Evolutionary conservation across 768 basidiomycete genomes (phyloP).

Genomic region (Royoungia palumana): DNA sequence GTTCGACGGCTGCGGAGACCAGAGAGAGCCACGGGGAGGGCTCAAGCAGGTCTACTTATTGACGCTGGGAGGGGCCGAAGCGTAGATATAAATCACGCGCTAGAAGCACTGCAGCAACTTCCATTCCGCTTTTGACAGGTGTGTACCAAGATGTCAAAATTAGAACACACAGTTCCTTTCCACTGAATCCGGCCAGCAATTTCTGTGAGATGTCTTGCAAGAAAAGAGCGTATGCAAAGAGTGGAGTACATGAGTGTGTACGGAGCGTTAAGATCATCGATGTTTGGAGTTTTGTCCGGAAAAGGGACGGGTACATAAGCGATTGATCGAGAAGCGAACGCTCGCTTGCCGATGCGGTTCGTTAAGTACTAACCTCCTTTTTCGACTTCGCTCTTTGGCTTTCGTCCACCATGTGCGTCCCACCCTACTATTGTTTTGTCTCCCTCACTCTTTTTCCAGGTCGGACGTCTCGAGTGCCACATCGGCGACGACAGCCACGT

Average conservation of each 20-base stretch:
- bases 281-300: not conserved
- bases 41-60: too few species aligned
- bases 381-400: slow-evolving; percentile 12
- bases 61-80: too few species aligned
- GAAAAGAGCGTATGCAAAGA: not conserved
- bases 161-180: not conserved
- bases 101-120: slow-evolving; percentile 8
- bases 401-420: slow-evolving; percentile 22
- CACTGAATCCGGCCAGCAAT: not conserved
- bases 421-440: not conserved
- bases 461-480: slow-evolving; percentile 40
- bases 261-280: too few species aligned
- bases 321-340: slow-evolving; percentile 8
- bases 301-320: slow-evolving; percentile 12
- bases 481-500: slow-evolving; percentile 71
- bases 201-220: not conserved
- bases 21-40: too few species aligned
- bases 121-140: slow-evolving; percentile 7
- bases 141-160: not conserved
- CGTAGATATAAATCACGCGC: not conserved
- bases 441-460: slow-evolving; percentile 25
- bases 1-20: too few species aligned
- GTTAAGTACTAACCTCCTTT: slow-evolving; percentile 7
- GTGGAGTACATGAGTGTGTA: too few species aligned
- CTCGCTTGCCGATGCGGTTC: not conserved